A percentile compares a stretch with the other conserved stretches of the same genome.
These are phyloP conservation scores for Fusarium mexicanum DNA, from an alignment of 2,329 filamentous ascomycete species.

Conservation along the genomic window DNA sequence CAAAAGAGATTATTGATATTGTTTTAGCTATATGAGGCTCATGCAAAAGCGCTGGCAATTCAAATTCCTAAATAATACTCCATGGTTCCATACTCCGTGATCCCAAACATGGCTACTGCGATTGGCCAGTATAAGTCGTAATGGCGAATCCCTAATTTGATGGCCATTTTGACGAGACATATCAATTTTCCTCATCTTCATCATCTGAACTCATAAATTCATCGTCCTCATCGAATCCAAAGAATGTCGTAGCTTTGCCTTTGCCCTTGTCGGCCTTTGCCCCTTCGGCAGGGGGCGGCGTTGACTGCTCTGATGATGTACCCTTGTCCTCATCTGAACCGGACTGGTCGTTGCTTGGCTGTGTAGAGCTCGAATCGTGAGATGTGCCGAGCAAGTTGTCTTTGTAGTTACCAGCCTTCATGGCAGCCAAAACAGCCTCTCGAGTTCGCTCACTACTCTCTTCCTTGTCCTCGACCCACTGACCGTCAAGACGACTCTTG, in stretches of 20 bases:
- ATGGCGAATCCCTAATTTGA: background rate
- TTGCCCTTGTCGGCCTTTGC: constrained; percentile 52
- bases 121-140: constrained; percentile 27
- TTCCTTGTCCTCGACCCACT: constrained; percentile 96
- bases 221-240: constrained; percentile 83
- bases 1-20: constrained; percentile 28
- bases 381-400: constrained; percentile 68
- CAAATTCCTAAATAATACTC: constrained; percentile 20
- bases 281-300: constrained; percentile 58
- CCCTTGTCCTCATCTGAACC: constrained; percentile 52
- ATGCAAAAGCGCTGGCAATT: constrained; percentile 28
- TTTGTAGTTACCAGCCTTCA: constrained; percentile 71
- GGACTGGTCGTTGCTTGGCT: constrained; percentile 41
- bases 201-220: constrained; percentile 78
- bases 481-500: constrained; percentile 79
- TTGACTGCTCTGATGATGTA: constrained; percentile 58
- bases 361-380: constrained; percentile 56
- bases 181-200: constrained; percentile 50
- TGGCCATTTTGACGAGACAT: background rate
- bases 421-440: constrained; percentile 76
- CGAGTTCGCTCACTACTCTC: constrained; percentile 86
- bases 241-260: constrained; percentile 63
- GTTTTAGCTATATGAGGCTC: constrained; percentile 27
- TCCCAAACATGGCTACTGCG: constrained; percentile 29
- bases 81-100: constrained; percentile 39